These are phyloP conservation scores for Boeremia exigua DNA, from an alignment of 2,329 filamentous ascomycete genomes.

Conservation along the genomic window DNA sequence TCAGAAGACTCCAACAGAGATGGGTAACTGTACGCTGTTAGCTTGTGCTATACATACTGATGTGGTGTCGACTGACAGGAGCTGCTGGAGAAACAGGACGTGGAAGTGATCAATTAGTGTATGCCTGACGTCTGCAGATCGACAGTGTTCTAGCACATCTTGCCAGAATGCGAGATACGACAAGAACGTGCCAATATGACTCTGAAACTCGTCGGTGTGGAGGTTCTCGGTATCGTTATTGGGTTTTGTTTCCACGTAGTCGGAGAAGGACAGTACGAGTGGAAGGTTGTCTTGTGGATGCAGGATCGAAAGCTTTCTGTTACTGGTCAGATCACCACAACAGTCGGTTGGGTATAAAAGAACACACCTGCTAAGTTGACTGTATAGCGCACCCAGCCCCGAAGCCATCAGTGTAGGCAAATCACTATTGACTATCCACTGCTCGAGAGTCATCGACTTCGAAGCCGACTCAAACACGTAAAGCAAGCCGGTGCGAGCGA, in stretches of 20 bases:
- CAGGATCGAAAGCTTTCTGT: constrained; percentile 79
- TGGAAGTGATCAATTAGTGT: constrained; percentile 97
- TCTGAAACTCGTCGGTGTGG: constrained; percentile 75
- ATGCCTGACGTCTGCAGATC: constrained; percentile 87
- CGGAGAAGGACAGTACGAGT: constrained; percentile 84
- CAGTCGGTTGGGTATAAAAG: neutral
- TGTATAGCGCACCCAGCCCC: constrained; percentile 80
- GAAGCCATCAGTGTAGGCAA: constrained; percentile 97
- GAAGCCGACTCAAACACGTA: constrained; percentile 96
- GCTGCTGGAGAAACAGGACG: constrained; percentile 91
- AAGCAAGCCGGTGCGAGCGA: constrained; percentile 88
- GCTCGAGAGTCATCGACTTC: constrained; percentile 80
- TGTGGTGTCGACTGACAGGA: constrained; percentile 68
- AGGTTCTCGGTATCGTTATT: constrained; percentile 72
- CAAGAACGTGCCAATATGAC: constrained; percentile 90
- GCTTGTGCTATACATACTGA: neutral
- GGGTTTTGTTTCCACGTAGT: constrained; percentile 77
- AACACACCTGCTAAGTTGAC: constrained; percentile 67
- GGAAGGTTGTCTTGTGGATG: constrained; percentile 77
- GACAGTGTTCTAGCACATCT: constrained; percentile 94
- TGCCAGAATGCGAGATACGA: constrained; percentile 98
- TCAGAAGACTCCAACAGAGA: constrained; percentile 96
- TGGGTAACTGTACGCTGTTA: constrained; percentile 71
- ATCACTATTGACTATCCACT: constrained; percentile 97
- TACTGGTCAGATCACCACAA: constrained; percentile 17